Evolutionary conservation across 768 basidiomycete species (phyloP), one percentile per base, ranked within the genome.

Genomic region (Tricholoma sp.): DNA sequence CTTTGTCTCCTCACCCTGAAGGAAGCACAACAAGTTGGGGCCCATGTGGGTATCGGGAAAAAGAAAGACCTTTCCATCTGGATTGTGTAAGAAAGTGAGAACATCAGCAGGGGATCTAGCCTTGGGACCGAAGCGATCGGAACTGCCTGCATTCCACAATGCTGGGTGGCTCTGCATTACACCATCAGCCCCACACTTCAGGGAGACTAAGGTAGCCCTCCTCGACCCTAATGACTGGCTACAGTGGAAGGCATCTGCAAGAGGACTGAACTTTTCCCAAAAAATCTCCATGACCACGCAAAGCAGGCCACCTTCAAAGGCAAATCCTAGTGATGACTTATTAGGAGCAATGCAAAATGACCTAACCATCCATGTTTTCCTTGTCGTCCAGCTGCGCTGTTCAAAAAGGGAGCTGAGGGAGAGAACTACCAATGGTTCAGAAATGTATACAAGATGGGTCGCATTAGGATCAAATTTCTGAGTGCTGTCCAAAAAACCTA

Each of bases 21-120:
- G 39, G 54, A 61, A 58, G 47, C 57, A 61, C 50, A 44, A 39
- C 15, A 61, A 48, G 39, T 61, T 58, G 47, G 60, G 58, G 17
- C 60, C 58, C 58, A 61, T 61, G 45, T 59, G 55, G 11, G 13
- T 29, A 56, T 61, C 60, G 0, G 60, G 54, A 51, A 61, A 58
- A 36, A 51, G 50, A 11, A 51, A 51, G 9, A 1, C 15, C 50
- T 58, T 58, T 53, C 57, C 57, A 32, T 39, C 41, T 12, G 57
- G 57, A 54, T 58, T 36, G 31, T 54, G 6, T 1, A 51, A 20
- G 50, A 51, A 59, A 13, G 18, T 34, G 28, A 61, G 45, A 54
- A 59, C 47, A 28, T 61, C 47, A 1, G 36, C n/a, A 24, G 60
- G 54, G 13, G 58, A 61, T 31, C 11, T 47, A 15, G 55, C 58